Evolutionary conservation across 768 basidiomycete genomes (phyloP).

Genomic region (Trametes sanguinea): DNA sequence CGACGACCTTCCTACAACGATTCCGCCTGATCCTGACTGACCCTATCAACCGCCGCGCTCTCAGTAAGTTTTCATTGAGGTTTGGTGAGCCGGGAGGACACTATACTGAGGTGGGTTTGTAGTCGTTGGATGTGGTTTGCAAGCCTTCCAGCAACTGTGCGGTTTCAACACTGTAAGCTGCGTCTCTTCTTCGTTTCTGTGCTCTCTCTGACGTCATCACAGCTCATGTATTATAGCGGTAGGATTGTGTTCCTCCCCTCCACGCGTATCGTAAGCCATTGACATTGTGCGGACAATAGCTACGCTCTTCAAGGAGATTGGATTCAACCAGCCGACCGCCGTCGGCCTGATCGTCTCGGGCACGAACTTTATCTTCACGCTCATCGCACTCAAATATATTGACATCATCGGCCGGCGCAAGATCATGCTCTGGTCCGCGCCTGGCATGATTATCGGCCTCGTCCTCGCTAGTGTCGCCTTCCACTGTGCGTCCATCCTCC

Average conservation of each 20-base stretch:
- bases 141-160: constrained; percentile 82
- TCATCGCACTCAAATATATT: constrained; percentile 73
- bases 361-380: constrained; percentile 78
- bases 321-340: constrained; percentile 80
- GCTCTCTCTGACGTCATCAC: neutral
- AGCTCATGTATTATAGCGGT: constrained; percentile 34
- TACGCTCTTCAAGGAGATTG: constrained; percentile 77
- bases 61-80: constrained; percentile 48
- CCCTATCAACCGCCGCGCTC: constrained; percentile 65
- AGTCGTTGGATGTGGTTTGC: constrained; percentile 81
- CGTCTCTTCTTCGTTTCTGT: too few relatives aligned
- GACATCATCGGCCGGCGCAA: constrained; percentile 69
- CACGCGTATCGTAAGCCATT: neutral
- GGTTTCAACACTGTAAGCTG: constrained; percentile 77
- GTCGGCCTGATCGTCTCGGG: constrained; percentile 78
- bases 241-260: neutral
- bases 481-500: constrained; percentile 51
- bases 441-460: constrained; percentile 72
- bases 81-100: neutral
- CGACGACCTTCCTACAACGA: constrained; percentile 61
- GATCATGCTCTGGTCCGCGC: constrained; percentile 71
- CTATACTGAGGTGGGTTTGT: neutral
- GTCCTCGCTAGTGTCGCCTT: constrained; percentile 65
- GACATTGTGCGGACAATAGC: constrained; percentile 49
- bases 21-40: constrained; percentile 54